Percentiles rank a stretch among this genome's conserved stretches.
Evolutionary conservation across 2,329 filamentous ascomycete genomes (phyloP).

Genomic region (Aspergillus pseudoviridinutans): DNA sequence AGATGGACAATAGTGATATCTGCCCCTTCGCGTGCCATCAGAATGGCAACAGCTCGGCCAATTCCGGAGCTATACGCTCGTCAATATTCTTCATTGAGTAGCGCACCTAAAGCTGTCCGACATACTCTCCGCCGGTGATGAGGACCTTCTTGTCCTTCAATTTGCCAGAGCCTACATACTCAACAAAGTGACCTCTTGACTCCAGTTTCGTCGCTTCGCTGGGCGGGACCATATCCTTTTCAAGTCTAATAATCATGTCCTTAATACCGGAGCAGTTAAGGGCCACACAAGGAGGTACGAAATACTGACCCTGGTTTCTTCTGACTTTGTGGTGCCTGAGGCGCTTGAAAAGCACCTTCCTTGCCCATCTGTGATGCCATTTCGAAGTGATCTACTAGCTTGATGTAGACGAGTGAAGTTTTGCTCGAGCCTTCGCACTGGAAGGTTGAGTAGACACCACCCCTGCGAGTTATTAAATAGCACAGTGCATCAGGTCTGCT

Average conservation of each 20-base stretch:
- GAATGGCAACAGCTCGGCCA: slow-evolving; percentile 51
- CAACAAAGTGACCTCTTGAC: slow-evolving; percentile 20
- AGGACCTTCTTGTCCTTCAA: slow-evolving; percentile 50
- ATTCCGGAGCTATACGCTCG: slow-evolving; percentile 47
- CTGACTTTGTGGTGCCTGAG: slow-evolving; percentile 20
- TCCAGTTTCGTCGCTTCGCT: slow-evolving; percentile 36
- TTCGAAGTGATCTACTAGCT: not conserved
- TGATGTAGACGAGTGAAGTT: not conserved
- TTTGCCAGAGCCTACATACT: slow-evolving; percentile 47
- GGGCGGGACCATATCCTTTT: slow-evolving; percentile 20
- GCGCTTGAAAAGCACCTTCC: slow-evolving; percentile 21
- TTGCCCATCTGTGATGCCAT: slow-evolving; percentile 24
- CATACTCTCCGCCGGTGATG: slow-evolving; percentile 56
- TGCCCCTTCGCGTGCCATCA: slow-evolving; percentile 57
- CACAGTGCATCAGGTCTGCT: not conserved
- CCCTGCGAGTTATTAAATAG: not conserved
- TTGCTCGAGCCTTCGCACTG: not conserved
- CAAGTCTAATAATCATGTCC: not conserved
- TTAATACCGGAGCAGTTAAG: not conserved
- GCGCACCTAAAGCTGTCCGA: not conserved
- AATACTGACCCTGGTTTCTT: slow-evolving; percentile 23
- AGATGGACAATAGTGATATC: slow-evolving; percentile 55
- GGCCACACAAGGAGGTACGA: not conserved
- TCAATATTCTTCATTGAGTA: not conserved
- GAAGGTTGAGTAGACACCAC: not conserved